Conservation (phyloP, 2,329 filamentous ascomycete genomes). For the Fusarium multiceps region DNA sequence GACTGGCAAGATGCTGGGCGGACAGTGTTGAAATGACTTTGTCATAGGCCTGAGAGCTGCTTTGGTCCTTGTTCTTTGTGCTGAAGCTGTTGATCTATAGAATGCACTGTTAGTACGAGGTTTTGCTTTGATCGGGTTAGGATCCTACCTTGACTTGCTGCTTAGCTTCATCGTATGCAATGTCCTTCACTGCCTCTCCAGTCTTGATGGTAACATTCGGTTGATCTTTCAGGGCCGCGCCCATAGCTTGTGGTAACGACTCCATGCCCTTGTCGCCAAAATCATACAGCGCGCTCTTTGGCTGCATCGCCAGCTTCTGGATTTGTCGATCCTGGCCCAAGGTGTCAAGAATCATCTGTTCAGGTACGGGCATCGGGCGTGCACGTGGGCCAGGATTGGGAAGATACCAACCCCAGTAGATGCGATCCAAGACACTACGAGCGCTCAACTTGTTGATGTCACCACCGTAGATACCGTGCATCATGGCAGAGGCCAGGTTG, state of each 20-base stretch:
- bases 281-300: conserved; percentile 50
- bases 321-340: conserved; percentile 47
- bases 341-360: conserved; percentile 46
- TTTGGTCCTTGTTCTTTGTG: not conserved
- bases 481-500: conserved; percentile 78
- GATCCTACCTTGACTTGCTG: conserved; percentile 57
- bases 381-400: conserved; percentile 51
- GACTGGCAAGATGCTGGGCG: conserved; percentile 56
- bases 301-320: conserved; percentile 47
- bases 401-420: conserved; percentile 49
- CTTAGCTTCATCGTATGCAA: conserved; percentile 55
- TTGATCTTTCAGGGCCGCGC: conserved; percentile 59
- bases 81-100: conserved; percentile 33
- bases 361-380: conserved; percentile 53
- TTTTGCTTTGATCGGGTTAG: not conserved
- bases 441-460: conserved; percentile 85
- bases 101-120: not conserved
- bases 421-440: conserved; percentile 62
- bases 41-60: conserved; percentile 53
- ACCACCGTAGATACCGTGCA: conserved; percentile 94
- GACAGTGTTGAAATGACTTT: conserved; percentile 75
- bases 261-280: conserved; percentile 69
- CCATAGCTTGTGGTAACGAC: conserved; percentile 67
- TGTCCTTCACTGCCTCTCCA: conserved; percentile 58
- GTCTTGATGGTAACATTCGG: conserved; percentile 70